Evolutionary conservation across 1,284 basidiomycete species (phyloP).

Genomic region (Xerocomus nothofagi): DNA sequence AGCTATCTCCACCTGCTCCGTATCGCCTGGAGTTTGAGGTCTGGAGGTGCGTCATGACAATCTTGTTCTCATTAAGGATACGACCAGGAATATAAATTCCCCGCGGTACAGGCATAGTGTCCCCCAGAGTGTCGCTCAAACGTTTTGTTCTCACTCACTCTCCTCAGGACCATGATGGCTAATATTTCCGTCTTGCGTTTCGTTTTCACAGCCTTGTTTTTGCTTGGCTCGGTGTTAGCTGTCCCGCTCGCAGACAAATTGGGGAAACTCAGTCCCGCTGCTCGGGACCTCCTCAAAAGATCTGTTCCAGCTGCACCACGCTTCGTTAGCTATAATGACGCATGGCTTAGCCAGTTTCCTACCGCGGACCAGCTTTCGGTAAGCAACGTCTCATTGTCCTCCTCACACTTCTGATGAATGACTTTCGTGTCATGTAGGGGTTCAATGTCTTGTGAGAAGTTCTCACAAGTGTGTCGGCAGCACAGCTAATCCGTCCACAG

Average conservation of each 20-base stretch:
- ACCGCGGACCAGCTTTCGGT: constrained; percentile 42
- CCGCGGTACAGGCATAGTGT: neutral
- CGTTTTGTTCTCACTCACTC: neutral
- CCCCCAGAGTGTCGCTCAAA: neutral
- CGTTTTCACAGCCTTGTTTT: constrained; percentile 1
- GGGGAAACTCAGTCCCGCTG: constrained; percentile 11
- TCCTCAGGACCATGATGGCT: constrained; percentile 5
- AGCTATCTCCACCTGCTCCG: too few relatives aligned
- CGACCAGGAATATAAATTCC: neutral
- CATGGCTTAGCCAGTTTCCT: constrained; percentile 41
- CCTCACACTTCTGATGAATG: neutral
- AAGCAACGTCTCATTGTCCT: neutral
- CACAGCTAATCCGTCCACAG: constrained; percentile 24
- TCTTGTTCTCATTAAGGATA: neutral
- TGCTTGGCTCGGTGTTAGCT: constrained; percentile 5
- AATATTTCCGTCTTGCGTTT: neutral
- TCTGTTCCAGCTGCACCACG: constrained; percentile 45
- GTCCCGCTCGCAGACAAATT: constrained; percentile 15
- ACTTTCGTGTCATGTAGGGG: constrained; percentile 21
- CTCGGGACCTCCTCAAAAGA: constrained; percentile 40
- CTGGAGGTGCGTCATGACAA: neutral
- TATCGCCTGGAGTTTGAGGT: neutral
- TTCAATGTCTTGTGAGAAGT: constrained; percentile 39
- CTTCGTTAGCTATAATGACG: constrained; percentile 49
- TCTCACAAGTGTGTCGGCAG: neutral